Evolutionary conservation across 192 early-diverging fungal genomes (phyloP).

Genomic region (Linnemannia hyalina): DNA sequence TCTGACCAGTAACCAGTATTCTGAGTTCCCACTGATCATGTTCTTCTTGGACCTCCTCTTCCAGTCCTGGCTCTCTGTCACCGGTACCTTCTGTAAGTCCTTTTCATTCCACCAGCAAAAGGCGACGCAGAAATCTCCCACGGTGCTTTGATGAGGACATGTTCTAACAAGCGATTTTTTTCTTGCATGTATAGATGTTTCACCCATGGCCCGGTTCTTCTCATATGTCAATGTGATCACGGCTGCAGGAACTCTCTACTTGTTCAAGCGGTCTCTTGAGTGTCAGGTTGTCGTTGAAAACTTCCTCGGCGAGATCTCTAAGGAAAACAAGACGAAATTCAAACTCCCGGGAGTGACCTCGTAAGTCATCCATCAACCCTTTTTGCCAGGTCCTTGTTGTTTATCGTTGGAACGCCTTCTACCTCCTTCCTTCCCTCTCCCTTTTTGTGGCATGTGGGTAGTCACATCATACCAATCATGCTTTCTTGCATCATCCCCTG

Average conservation of each 20-base stretch:
- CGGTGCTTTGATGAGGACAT: background rate
- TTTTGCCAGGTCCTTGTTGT: background rate
- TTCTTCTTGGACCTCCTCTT: conserved; percentile 18
- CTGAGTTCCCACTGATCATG: conserved; percentile 33
- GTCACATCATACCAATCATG: background rate
- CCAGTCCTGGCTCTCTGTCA: conserved; percentile 32
- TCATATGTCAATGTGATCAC: conserved; percentile 42
- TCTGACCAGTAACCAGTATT: conserved; percentile 26
- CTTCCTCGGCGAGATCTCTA: conserved; percentile 32
- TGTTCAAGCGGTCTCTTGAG: conserved; percentile 41
- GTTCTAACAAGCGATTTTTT: background rate
- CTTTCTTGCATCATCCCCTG: background rate
- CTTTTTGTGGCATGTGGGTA: background rate
- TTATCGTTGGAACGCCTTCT: background rate
- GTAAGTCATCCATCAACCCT: conserved; percentile 18
- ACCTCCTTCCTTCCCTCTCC: background rate
- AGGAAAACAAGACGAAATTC: conserved; percentile 23
- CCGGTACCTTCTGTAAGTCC: conserved; percentile 36
- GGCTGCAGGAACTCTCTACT: conserved; percentile 18
- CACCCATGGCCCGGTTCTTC: conserved; percentile 24
- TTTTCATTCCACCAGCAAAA: background rate
- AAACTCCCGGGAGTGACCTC: conserved; percentile 33
- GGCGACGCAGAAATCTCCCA: background rate
- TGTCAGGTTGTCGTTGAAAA: conserved; percentile 1
- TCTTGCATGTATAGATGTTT: conserved; percentile 13